Evolutionary conservation across 352 stramenopile genomes (phyloP).

Genomic region (Halophytophthora batemanensis): DNA sequence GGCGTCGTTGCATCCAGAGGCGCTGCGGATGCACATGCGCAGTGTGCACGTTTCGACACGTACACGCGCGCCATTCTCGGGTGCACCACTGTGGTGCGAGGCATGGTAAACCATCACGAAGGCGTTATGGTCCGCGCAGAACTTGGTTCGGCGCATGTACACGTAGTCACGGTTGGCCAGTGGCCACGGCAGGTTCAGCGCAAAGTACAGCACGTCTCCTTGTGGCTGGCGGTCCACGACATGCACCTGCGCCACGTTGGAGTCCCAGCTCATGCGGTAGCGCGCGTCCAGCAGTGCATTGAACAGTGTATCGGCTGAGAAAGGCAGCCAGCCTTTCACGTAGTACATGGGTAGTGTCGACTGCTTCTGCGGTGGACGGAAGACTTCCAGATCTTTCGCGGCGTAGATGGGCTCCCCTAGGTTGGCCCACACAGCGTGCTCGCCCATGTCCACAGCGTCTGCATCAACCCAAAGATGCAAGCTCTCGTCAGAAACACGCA

Average conservation of each 20-base stretch:
- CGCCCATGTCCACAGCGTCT: conserved; percentile 70
- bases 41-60: conserved; percentile 64
- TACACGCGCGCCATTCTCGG: conserved; percentile 33
- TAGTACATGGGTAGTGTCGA: conserved; percentile 69
- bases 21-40: conserved; percentile 57
- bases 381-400: conserved; percentile 75
- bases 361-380: conserved; percentile 42
- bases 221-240: conserved; percentile 44
- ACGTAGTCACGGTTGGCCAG: conserved; percentile 76
- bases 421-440: conserved; percentile 57
- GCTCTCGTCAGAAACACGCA: neutral
- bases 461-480: neutral
- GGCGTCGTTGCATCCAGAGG: conserved; percentile 39
- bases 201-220: conserved; percentile 67
- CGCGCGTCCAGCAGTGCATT: conserved; percentile 56
- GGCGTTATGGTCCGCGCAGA: conserved; percentile 43
- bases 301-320: conserved; percentile 68
- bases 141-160: conserved; percentile 61
- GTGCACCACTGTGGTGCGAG: conserved; percentile 45
- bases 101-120: conserved; percentile 72
- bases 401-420: conserved; percentile 67
- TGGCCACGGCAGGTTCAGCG: conserved; percentile 58
- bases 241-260: conserved; percentile 37
- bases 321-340: conserved; percentile 66
- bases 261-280: conserved; percentile 61